Percentiles rank a stretch among this genome's conserved stretches.
Conservation (phyloP, 148 eudicot genomes). For the Cornus florida region DNA sequence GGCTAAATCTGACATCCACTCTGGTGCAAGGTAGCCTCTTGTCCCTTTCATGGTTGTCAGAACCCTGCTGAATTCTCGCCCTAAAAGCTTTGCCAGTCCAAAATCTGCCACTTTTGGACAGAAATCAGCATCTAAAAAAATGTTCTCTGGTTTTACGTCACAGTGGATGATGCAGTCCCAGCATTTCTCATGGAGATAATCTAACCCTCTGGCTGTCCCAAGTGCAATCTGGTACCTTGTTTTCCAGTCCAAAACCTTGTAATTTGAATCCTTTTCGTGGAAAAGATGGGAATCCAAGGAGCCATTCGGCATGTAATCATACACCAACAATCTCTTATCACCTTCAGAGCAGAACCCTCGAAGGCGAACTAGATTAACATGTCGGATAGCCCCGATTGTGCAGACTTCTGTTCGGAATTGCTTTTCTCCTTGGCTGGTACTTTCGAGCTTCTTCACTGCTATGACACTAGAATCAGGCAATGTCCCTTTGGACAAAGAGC, state of each 20-base stretch:
- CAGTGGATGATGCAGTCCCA: constrained; percentile 51
- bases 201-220: constrained; percentile 44
- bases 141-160: constrained; percentile 47
- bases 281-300: constrained; percentile 50
- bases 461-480: constrained; percentile 41
- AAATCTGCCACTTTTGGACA: constrained; percentile 46
- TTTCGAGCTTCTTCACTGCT: constrained; percentile 55
- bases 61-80: constrained; percentile 41
- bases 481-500: constrained; percentile 52
- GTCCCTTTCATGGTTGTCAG: constrained; percentile 47
- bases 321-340: constrained; percentile 38
- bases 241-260: constrained; percentile 30
- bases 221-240: constrained; percentile 41
- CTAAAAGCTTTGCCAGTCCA: constrained; percentile 43
- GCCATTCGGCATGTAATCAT: constrained; percentile 50
- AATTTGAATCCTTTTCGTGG: constrained; percentile 2
- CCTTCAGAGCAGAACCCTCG: constrained; percentile 61
- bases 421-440: constrained; percentile 51
- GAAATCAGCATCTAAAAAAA: constrained; percentile 34
- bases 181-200: constrained; percentile 44
- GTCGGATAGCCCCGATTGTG: constrained; percentile 56
- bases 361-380: constrained; percentile 54
- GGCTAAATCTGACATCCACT: constrained; percentile 40
- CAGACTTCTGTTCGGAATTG: constrained; percentile 55
- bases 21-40: constrained; percentile 47